Base-by-base conservation (phyloP, 208 protist species). In the Trypanosomatidae sp. region DNA sequence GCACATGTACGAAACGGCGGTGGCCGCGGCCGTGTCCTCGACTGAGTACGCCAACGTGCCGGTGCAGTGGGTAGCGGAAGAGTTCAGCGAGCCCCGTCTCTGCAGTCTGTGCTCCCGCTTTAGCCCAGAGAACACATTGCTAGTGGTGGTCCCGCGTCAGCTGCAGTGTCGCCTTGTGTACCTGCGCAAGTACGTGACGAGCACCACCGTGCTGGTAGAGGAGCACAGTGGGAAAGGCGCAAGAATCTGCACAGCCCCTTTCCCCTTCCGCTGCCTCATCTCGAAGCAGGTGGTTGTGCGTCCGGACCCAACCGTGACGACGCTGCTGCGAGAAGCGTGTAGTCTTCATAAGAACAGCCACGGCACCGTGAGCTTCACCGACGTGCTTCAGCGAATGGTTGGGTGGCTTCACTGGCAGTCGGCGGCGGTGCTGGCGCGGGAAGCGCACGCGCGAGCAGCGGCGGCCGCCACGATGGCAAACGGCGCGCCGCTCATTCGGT, bases 41-140 rank as follows among this genome's bases (percentile, higher is more conserved):
- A 87, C 76, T 53, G 80, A 70, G 6, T 81, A 83, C 73, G 74
- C 79, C 7, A 81, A 86, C 70, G 70, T 91, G 53, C 88, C 87
- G 10, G 80, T 95, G 13, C 90, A 95, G 69, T 95, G 90, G 90
- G 72, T 95, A 28, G 64, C 58, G 3, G 80, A 90, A 66, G 88
- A 95, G 66, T 92, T 90, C 72, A 68, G 50, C 62, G 81, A 86
- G 62, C 52, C 62, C 25, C 44, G 44, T 0, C 66, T 87, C 22
- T 39, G 60, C 22, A 39, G 56, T 3, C 60, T 91, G 52, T 62
- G 74, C 60, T 86, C 78, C 65, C 84, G 82, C 28, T 90, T 88
- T 58, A 88, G 85, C 60, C 77, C 86, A 15, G 89, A 92, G 56
- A 93, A 87, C 70, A 73, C 79, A 56, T 47, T 95, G 3, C 79